Evolutionary conservation across 345 rosid species (phyloP), one percentile per base, ranked within the genome.

Genomic region (Populus davidiana): DNA sequence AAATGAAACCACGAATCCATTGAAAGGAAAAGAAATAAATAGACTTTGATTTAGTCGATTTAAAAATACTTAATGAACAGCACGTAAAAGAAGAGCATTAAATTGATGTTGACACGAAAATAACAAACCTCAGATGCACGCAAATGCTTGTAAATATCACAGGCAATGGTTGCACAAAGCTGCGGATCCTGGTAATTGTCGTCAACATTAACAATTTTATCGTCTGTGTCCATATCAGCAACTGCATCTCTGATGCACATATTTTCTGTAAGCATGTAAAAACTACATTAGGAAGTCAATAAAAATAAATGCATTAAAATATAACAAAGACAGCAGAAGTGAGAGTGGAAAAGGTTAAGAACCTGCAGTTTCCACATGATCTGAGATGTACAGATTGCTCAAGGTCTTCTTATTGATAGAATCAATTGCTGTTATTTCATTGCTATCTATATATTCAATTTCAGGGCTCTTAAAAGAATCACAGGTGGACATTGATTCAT

Each of bases 401-500:
- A 93, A 85, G 2, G 96, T 87, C 71, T 90, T 92, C 84, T 93
- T 87, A 27, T 90, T 89, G 23, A 91, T 84, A 7, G 96, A 92
- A 81, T 88, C 91, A 35, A 90, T 79, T 25, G 83, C 83, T 0
- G 86, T 79, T 64, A 86, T 84, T 56, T 89, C 87, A 13, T 81
- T 78, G 71, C 78, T 87, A 73, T 91, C 97, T 1, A 94, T 80
- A 49, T 93, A 91, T 79, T 94, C 97, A 54, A 93, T 93, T 50
- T 89, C 93, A 17, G 97, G 97, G 80, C 98, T 90, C 86, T 90
- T 91, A 80, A 86, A 90, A 35, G 98, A 92, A 72, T 92, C 96
- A 77, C 91, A 87, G 6, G 92, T 84, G 27, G 98, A 94, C 94
- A 89, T 87, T 3, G 95, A 81, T 77, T 89, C 95, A 67, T 89